Conservation (phyloP, 2,329 filamentous ascomycete genomes). For the Epichloe glyceriae region DNA sequence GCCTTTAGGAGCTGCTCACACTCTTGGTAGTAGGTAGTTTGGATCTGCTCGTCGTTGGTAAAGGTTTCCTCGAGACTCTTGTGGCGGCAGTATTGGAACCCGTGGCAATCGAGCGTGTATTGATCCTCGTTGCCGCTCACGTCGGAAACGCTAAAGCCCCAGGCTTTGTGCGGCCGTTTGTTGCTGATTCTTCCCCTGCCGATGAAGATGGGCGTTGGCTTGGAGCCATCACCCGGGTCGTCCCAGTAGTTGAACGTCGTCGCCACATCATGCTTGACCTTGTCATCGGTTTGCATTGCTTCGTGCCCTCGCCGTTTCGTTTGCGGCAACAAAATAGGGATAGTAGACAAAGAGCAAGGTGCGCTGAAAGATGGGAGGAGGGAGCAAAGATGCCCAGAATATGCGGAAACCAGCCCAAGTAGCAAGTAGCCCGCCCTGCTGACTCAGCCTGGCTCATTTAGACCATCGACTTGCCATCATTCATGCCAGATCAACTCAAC, state of each 20-base stretch:
- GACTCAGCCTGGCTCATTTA: not conserved
- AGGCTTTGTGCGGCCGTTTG: conserved; percentile 18
- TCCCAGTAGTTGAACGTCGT: conserved; percentile 28
- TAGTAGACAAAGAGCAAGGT: too few relatives aligned
- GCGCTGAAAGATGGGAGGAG: too few relatives aligned
- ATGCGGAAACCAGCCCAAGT: too few relatives aligned
- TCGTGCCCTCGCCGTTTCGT: not conserved
- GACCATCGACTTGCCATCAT: not conserved
- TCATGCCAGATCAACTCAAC: not conserved
- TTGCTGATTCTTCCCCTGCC: conserved; percentile 15
- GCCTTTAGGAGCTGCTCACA: conserved; percentile 52
- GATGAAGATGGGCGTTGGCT: conserved; percentile 24
- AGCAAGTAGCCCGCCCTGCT: not conserved
- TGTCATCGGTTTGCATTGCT: not conserved
- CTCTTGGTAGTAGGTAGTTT: conserved; percentile 57
- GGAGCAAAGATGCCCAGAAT: too few relatives aligned
- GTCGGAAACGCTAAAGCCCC: conserved; percentile 32
- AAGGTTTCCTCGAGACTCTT: conserved; percentile 21
- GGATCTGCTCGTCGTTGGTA: conserved; percentile 44
- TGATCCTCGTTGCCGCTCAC: conserved; percentile 25
- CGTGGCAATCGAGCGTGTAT: conserved; percentile 28
- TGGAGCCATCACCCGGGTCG: conserved; percentile 27
- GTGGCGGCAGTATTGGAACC: conserved; percentile 26
- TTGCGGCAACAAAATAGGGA: too few relatives aligned
- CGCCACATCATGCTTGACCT: conserved; percentile 15